Conservation (phyloP, 805 yeast species). For the Suhomyces emberorum region DNA sequence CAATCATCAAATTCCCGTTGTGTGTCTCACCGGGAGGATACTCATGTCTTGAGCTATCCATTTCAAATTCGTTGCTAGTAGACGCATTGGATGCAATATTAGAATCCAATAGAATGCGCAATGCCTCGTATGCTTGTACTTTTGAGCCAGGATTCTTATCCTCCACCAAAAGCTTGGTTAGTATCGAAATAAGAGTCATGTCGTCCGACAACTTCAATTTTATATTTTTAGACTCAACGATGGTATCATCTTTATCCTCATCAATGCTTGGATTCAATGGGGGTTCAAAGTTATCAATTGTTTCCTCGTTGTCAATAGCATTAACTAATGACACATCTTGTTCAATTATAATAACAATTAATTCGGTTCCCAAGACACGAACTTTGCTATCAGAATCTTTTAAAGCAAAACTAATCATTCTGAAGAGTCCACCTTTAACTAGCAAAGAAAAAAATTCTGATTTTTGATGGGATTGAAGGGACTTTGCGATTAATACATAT, state of each 20-base stretch:
- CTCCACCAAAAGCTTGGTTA: conserved; percentile 57
- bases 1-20: conserved; percentile 5
- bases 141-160: conserved; percentile 71
- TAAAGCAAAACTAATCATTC: conserved; percentile 70
- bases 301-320: conserved; percentile 21
- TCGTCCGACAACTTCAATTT: conserved; percentile 47
- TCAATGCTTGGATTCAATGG: conserved; percentile 5
- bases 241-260: conserved; percentile 13
- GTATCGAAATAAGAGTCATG: conserved; percentile 52
- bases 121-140: conserved; percentile 80
- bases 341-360: conserved; percentile 76
- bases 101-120: conserved; percentile 70
- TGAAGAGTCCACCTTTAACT: conserved; percentile 66
- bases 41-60: conserved; percentile 7
- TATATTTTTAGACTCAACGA: conserved; percentile 14
- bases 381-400: conserved; percentile 45
- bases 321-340: conserved; percentile 70
- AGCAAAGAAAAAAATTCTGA: conserved; percentile 61
- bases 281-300: conserved; percentile 8
- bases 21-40: background rate
- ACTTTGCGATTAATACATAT: conserved; percentile 70
- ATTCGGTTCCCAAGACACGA: conserved; percentile 73
- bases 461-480: conserved; percentile 57
- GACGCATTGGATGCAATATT: conserved; percentile 27
- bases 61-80: conserved; percentile 6